Percentiles rank a stretch among this genome's conserved stretches.
Conservation (phyloP, 139 green algal genomes). For the Zygnema circumcarinatum region DNA sequence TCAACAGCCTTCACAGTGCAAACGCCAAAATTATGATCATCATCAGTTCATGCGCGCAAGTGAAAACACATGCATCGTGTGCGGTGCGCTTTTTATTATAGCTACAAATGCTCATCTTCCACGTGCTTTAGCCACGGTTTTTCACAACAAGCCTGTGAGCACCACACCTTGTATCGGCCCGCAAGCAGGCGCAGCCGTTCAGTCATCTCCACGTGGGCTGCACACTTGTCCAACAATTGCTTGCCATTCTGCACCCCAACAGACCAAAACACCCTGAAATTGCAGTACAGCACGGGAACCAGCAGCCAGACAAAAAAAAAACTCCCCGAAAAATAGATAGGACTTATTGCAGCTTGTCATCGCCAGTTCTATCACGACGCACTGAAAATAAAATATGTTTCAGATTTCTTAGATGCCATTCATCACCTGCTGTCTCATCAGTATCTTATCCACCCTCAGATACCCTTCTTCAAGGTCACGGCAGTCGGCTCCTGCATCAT, state of each 20-base stretch:
- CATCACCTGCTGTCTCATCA: background rate
- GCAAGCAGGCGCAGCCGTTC: background rate
- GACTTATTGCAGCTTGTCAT: background rate
- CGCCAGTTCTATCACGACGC: background rate
- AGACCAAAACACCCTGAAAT: background rate
- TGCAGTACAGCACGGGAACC: background rate
- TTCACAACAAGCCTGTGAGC: too few relatives aligned
- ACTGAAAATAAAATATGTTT: background rate
- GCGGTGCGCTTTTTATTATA: too few relatives aligned
- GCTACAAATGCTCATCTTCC: too few relatives aligned
- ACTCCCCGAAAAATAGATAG: background rate
- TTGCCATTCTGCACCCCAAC: background rate
- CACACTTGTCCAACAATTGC: background rate
- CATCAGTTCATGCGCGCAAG: too few relatives aligned
- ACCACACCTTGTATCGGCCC: background rate
- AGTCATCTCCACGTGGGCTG: background rate
- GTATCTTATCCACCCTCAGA: background rate
- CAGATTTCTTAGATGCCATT: background rate
- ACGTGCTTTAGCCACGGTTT: too few relatives aligned
- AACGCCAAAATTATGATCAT: too few relatives aligned
- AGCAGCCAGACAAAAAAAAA: background rate
- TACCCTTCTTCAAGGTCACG: background rate
- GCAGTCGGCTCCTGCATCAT: background rate
- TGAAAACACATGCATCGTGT: too few relatives aligned
- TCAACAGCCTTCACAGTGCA: background rate